Percentiles rank a stretch among this genome's conserved stretches.
Evolutionary conservation across 345 rosid genomes (phyloP).

Genomic region (Raphanus sativus): DNA sequence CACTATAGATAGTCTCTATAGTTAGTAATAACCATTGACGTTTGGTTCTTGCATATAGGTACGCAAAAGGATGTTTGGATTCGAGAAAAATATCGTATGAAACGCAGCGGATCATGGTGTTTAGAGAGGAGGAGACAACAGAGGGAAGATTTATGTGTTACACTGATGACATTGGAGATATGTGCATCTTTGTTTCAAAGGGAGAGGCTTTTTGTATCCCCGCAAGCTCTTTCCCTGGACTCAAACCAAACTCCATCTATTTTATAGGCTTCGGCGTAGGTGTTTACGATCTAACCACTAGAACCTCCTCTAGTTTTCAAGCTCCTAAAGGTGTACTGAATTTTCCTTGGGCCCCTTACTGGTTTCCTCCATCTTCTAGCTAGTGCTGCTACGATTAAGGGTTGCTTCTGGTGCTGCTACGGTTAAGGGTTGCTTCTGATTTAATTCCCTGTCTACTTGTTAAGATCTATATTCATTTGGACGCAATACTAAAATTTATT

Average conservation of each 20-base stretch:
- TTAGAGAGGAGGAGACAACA: neutral
- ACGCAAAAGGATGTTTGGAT: neutral
- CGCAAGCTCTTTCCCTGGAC: constrained; percentile 1
- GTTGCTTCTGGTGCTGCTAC: too few relatives aligned
- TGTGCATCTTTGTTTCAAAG: constrained; percentile 7
- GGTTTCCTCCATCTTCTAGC: neutral
- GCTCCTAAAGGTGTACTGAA: neutral
- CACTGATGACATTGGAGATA: neutral
- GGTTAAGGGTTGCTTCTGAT: too few relatives aligned
- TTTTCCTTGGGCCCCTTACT: neutral
- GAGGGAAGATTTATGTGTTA: neutral
- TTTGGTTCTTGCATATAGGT: constrained; percentile 4
- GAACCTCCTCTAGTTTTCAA: neutral
- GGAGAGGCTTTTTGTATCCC: neutral
- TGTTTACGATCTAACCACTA: neutral
- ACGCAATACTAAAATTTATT: too few relatives aligned
- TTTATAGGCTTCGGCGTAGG: neutral
- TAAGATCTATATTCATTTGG: too few relatives aligned
- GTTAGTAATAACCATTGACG: too few relatives aligned
- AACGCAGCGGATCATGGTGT: constrained; percentile 1
- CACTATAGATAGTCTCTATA: too few relatives aligned
- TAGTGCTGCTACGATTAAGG: too few relatives aligned
- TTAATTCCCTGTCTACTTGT: too few relatives aligned
- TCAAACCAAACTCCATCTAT: neutral
- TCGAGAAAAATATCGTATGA: neutral